Evolutionary conservation across 2,329 filamentous ascomycete species (phyloP).

Genomic region (Cryphonectria parasitica): DNA sequence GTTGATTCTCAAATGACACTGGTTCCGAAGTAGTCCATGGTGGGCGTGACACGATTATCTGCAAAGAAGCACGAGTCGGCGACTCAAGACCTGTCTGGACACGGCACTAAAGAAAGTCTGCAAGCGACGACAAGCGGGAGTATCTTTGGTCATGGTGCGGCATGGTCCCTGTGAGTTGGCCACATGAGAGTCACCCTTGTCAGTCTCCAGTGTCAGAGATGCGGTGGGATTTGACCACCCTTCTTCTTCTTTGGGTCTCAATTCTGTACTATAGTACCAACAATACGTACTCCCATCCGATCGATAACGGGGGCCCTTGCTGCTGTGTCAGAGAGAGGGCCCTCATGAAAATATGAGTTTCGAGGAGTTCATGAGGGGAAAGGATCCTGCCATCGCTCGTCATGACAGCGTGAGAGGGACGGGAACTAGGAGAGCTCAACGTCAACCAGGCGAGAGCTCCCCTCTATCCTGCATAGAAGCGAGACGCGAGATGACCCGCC

Average conservation of each 20-base stretch:
- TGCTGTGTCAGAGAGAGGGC: conserved; percentile 5
- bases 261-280: background rate
- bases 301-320: background rate
- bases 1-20: conserved; percentile 9
- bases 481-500: conserved; percentile 20
- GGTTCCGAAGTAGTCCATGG: background rate
- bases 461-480: conserved; percentile 9
- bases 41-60: background rate
- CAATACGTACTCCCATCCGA: background rate
- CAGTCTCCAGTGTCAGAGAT: conserved; percentile 25
- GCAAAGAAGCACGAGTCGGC: background rate
- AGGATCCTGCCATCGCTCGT: conserved; percentile 2
- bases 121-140: background rate
- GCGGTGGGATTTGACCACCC: conserved; percentile 24
- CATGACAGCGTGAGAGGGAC: background rate
- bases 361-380: background rate
- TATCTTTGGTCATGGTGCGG: conserved; percentile 8
- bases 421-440: background rate
- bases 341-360: conserved; percentile 3
- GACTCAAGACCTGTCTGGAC: background rate
- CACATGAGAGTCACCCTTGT: conserved; percentile 24
- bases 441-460: conserved; percentile 15
- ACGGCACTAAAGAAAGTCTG: background rate
- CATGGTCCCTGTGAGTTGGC: conserved; percentile 21
- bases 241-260: conserved; percentile 12